Evolutionary conservation across 495 filamentous ascomycete species (phyloP).

Genomic region (Aspergillus indologenus): DNA sequence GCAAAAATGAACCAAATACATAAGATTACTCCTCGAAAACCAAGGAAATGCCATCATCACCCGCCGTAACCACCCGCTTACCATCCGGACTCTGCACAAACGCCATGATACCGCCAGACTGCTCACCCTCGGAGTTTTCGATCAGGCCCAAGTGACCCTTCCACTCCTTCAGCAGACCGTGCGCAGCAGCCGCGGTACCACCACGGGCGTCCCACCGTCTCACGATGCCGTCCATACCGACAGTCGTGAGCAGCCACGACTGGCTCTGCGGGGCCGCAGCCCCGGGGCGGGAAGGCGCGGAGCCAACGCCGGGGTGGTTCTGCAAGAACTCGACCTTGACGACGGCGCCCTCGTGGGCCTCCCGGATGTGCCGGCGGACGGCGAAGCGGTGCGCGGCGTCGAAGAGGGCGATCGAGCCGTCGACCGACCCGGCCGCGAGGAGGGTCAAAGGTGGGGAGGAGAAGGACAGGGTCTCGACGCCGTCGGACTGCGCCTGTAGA

Average conservation of each 20-base stretch:
- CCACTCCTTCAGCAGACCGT: slow-evolving; percentile 74
- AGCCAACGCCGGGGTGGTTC: slow-evolving; percentile 24
- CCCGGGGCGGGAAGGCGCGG: slow-evolving; percentile 25
- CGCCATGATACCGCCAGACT: slow-evolving; percentile 76
- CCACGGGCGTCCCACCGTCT: slow-evolving; percentile 83
- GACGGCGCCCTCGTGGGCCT: slow-evolving; percentile 79
- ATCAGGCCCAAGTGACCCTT: slow-evolving; percentile 74
- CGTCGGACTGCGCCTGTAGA: slow-evolving; percentile 69
- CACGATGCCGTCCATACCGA: slow-evolving; percentile 82
- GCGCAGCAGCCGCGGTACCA: slow-evolving; percentile 60
- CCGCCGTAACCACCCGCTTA: slow-evolving; percentile 74
- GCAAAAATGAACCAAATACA: slow-evolving; percentile 7
- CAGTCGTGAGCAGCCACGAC: slow-evolving; percentile 70
- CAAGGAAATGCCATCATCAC: slow-evolving; percentile 75
- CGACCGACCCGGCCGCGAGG: slow-evolving; percentile 84
- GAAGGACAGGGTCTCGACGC: slow-evolving; percentile 84
- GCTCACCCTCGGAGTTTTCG: slow-evolving; percentile 59
- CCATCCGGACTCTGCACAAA: slow-evolving; percentile 77
- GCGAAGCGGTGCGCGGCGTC: slow-evolving; percentile 82
- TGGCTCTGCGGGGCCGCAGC: slow-evolving; percentile 29
- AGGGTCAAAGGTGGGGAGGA: slow-evolving; percentile 69
- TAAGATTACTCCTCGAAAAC: slow-evolving; percentile 55
- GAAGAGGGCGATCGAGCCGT: slow-evolving; percentile 85
- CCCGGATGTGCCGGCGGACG: slow-evolving; percentile 70
- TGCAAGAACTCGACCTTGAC: slow-evolving; percentile 89